phyloP scores from a whole-genome alignment of 2,329 filamentous ascomycete genomes.

The Thelonectria blattea region DNA sequence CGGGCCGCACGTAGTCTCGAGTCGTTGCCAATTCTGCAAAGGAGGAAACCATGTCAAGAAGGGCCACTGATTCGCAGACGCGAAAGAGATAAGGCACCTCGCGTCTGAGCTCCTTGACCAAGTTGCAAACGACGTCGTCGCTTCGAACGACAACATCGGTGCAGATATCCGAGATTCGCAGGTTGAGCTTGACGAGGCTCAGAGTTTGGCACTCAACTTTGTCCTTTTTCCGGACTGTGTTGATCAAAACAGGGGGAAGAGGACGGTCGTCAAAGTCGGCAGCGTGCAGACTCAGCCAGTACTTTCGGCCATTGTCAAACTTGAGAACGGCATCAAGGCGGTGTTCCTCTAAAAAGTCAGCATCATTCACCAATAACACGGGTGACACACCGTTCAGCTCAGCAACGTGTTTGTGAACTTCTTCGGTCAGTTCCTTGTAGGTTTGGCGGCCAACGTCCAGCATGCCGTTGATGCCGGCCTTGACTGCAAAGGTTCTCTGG shows the following conservation, averaged over 20 bases:
- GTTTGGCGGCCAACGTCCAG: slow-evolving; percentile 88
- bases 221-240: slow-evolving; percentile 74
- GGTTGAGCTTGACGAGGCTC: slow-evolving; percentile 79
- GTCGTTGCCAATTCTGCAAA: slow-evolving; percentile 78
- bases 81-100: slow-evolving; percentile 79
- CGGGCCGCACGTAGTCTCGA: slow-evolving; percentile 66
- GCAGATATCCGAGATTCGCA: slow-evolving; percentile 78
- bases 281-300: slow-evolving; percentile 73
- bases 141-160: slow-evolving; percentile 85
- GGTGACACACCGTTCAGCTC: slow-evolving; percentile 64
- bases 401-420: slow-evolving; percentile 74
- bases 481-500: slow-evolving; percentile 89
- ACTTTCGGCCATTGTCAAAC: slow-evolving; percentile 79
- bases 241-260: slow-evolving; percentile 77
- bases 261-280: slow-evolving; percentile 65
- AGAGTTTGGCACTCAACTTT: slow-evolving; percentile 87
- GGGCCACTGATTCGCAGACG: slow-evolving; percentile 83
- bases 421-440: slow-evolving; percentile 85
- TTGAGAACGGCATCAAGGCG: slow-evolving; percentile 69
- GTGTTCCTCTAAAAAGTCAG: slow-evolving; percentile 54
- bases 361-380: no score
- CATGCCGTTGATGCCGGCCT: slow-evolving; percentile 81
- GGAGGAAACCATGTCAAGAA: slow-evolving; percentile 83
- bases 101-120: slow-evolving; percentile 74
- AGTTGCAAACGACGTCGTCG: slow-evolving; percentile 73